phyloP scores from a whole-genome alignment of 768 basidiomycete species.

The Austroboletus festivus region DNA sequence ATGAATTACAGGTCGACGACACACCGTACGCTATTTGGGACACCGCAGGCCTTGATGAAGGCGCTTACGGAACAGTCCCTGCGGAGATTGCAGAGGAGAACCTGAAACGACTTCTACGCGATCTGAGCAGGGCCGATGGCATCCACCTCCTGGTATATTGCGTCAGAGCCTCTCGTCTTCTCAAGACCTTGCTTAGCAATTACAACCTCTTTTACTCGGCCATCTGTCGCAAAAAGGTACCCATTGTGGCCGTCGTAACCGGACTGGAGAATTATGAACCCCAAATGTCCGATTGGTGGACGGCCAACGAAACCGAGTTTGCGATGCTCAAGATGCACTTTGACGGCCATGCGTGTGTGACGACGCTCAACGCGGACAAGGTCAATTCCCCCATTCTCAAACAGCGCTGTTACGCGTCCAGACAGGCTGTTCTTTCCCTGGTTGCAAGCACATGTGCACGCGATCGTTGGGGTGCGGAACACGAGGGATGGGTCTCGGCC shows the following conservation, averaged over 20 bases:
- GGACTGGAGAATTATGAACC: constrained; percentile 37
- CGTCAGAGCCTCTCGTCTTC: constrained; percentile 32
- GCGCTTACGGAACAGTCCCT: constrained; percentile 25
- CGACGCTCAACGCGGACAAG: constrained; percentile 31
- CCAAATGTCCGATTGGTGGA: constrained; percentile 34
- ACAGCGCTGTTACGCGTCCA: constrained; percentile 27
- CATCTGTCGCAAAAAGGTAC: constrained; percentile 35
- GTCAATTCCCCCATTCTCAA: constrained; percentile 29
- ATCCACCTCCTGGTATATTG: constrained; percentile 33
- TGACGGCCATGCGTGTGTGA: constrained; percentile 38
- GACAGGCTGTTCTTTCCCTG: constrained; percentile 19
- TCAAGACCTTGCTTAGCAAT: constrained; percentile 27
- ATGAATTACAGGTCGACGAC: constrained; percentile 27
- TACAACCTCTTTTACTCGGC: constrained; percentile 38
- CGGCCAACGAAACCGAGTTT: constrained; percentile 29
- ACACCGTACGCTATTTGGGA: constrained; percentile 32
- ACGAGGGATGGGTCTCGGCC: constrained; percentile 19
- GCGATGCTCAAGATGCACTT: constrained; percentile 31
- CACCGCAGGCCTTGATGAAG: constrained; percentile 41
- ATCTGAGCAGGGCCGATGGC: constrained; percentile 26
- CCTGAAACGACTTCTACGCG: constrained; percentile 24
- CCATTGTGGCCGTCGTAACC: constrained; percentile 36
- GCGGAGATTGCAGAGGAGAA: constrained; percentile 29
- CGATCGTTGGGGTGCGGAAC: constrained; percentile 24
- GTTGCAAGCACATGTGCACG: constrained; percentile 17